Percentiles rank a stretch among this genome's conserved stretches.
Conservation (phyloP, 345 rosid species). For the Eucalyptus victrix region DNA sequence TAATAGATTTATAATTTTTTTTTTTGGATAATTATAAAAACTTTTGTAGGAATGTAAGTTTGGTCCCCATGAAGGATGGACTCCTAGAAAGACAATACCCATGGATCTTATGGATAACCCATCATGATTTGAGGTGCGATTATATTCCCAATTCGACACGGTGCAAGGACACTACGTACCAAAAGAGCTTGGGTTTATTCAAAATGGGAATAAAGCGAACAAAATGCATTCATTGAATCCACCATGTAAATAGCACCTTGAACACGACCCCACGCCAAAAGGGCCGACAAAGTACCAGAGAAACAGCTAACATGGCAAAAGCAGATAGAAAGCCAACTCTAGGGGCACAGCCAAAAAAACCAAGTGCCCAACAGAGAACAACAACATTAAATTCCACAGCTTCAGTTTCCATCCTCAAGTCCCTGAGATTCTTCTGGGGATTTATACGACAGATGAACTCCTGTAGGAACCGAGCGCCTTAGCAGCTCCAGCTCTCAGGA, state of each 20-base stretch:
- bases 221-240: background rate
- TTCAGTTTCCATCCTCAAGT: background rate
- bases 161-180: background rate
- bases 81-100: too few relatives aligned
- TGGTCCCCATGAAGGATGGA: too few relatives aligned
- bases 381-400: background rate
- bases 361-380: background rate
- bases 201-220: background rate
- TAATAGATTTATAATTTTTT: too few relatives aligned
- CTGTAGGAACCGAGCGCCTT: conserved; percentile 27
- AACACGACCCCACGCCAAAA: background rate
- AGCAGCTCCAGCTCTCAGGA: conserved; percentile 20
- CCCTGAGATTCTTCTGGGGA: background rate
- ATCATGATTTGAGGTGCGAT: background rate
- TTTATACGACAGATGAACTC: conserved; percentile 14
- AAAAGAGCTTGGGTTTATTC: background rate
- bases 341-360: background rate
- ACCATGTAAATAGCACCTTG: background rate
- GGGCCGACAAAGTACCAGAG: background rate
- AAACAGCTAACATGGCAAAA: background rate
- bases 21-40: too few relatives aligned
- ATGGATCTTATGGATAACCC: background rate
- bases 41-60: too few relatives aligned
- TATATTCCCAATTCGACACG: background rate
- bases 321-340: background rate